Conservation (phyloP, 352 stramenopile species). For the Pythium angustatum region DNA sequence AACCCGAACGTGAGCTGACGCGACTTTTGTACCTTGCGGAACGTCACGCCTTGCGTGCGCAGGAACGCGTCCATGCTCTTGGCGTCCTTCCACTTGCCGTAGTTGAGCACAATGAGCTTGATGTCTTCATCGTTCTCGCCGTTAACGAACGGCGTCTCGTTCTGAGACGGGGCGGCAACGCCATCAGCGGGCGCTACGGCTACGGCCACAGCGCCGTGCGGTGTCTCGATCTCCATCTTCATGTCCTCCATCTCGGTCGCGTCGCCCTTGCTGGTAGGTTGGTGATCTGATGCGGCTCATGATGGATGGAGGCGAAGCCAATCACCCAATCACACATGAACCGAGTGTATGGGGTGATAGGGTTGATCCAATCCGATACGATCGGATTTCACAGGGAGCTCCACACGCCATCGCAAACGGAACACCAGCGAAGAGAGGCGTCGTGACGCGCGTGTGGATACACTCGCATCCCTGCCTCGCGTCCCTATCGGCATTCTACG, state of each 20-base stretch:
- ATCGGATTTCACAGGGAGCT: not conserved
- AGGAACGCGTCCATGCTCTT: conserved; percentile 65
- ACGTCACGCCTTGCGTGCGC: conserved; percentile 44
- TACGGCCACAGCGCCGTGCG: conserved; percentile 14
- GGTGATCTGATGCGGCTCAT: no score
- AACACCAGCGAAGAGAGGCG: conserved; percentile 1
- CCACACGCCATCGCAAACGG: not conserved
- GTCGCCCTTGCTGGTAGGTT: not conserved
- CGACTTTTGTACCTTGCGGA: conserved; percentile 78
- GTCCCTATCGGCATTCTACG: no score
- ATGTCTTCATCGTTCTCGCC: conserved; percentile 52
- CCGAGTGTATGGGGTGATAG: not conserved
- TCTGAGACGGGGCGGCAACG: not conserved
- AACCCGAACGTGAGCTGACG: conserved; percentile 82
- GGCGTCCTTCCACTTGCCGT: conserved; percentile 84
- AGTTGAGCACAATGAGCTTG: conserved; percentile 89
- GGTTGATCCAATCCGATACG: not conserved
- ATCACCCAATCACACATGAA: conserved; percentile 19
- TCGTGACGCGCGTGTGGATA: no score
- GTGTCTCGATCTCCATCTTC: conserved; percentile 24
- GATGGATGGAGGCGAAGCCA: conserved; percentile 21
- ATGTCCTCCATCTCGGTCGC: conserved; percentile 9
- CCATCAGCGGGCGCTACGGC: conserved; percentile 4
- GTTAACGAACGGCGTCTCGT: conserved; percentile 13
- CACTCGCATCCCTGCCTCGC: no score